A percentile compares a stretch with the other conserved stretches of the same genome.
These are phyloP conservation scores for Henningerozyma blattae DNA, from an alignment of 805 yeast species.

Conservation along the genomic window DNA sequence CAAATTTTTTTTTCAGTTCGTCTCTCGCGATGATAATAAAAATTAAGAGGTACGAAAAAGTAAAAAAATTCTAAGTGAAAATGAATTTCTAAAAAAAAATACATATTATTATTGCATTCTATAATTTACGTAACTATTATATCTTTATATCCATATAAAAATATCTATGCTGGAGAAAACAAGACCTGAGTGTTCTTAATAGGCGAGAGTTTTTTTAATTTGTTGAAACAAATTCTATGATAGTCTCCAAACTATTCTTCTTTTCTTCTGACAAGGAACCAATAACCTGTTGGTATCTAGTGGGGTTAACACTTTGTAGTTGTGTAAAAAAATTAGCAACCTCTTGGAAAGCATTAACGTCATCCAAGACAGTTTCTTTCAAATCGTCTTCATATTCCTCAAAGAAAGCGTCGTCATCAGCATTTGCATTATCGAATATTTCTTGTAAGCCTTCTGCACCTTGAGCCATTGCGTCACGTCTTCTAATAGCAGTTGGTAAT, in stretches of 20 bases:
- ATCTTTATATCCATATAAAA: no score
- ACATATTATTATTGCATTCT: no score
- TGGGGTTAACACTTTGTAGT: slow-evolving; percentile 35
- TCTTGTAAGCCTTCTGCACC: slow-evolving; percentile 33
- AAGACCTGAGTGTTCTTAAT: no score
- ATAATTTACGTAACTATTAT: no score
- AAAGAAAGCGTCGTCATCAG: slow-evolving; percentile 39
- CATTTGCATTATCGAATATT: slow-evolving; percentile 10
- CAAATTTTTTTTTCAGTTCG: no score
- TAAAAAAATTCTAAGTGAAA: no score
- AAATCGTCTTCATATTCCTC: slow-evolving; percentile 62
- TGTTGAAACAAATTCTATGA: slow-evolving; percentile 24
- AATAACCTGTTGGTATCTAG: slow-evolving; percentile 30
- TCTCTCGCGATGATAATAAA: no score
- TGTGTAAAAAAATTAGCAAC: slow-evolving; percentile 43
- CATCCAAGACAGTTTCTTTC: slow-evolving; percentile 69
- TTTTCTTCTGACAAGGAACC: slow-evolving; percentile 21
- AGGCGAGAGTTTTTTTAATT: no score
- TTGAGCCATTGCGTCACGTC: slow-evolving; percentile 47
- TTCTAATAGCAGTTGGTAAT: slow-evolving; percentile 63
- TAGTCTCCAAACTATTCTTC: slow-evolving; percentile 18
- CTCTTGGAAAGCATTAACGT: slow-evolving; percentile 53
- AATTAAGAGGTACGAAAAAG: no score
- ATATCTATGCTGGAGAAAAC: no score
- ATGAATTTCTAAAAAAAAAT: no score